A percentile compares a stretch with the other conserved stretches of the same genome.
Conservation (phyloP, 192 early-diverging fungal species). For the Backusella tarrabulga region DNA sequence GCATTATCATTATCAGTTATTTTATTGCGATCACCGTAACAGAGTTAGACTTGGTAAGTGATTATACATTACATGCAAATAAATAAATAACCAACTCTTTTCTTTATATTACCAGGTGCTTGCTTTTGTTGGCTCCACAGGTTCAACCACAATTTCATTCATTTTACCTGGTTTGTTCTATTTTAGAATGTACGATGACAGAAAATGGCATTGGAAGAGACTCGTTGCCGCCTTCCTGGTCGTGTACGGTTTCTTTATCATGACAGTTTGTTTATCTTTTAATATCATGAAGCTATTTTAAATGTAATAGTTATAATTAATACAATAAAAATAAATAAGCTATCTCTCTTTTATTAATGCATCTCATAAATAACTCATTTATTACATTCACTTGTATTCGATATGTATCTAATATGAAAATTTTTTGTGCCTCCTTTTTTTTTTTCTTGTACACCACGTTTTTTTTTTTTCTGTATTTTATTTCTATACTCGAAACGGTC, state of each 20-base stretch:
- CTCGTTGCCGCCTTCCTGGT: conserved; percentile 60
- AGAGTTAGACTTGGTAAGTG: conserved; percentile 71
- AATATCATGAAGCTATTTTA: conserved; percentile 46
- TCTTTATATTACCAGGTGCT: conserved; percentile 51
- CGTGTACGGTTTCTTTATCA: conserved; percentile 71
- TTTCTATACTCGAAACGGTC: neutral
- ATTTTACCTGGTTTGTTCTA: conserved; percentile 96
- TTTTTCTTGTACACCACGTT: neutral
- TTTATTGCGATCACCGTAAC: conserved; percentile 72
- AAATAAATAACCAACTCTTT: neutral
- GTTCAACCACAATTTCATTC: conserved; percentile 93
- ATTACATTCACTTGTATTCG: neutral
- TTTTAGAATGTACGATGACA: conserved; percentile 69
- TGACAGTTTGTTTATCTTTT: conserved; percentile 72
- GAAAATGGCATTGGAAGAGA: conserved; percentile 65
- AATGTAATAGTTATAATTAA: neutral
- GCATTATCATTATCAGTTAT: conserved; percentile 68
- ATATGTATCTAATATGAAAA: neutral
- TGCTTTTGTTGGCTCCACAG: conserved; percentile 93
- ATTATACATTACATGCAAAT: too few relatives aligned
- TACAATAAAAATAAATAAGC: neutral
- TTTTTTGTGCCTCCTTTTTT: neutral
- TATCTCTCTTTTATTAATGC: neutral
- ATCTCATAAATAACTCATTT: neutral
- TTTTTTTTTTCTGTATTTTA: neutral